Evolutionary conservation across 768 basidiomycete species (phyloP), one percentile per base, ranked within the genome.

Genomic region (Phanerochaete carnosa): DNA sequence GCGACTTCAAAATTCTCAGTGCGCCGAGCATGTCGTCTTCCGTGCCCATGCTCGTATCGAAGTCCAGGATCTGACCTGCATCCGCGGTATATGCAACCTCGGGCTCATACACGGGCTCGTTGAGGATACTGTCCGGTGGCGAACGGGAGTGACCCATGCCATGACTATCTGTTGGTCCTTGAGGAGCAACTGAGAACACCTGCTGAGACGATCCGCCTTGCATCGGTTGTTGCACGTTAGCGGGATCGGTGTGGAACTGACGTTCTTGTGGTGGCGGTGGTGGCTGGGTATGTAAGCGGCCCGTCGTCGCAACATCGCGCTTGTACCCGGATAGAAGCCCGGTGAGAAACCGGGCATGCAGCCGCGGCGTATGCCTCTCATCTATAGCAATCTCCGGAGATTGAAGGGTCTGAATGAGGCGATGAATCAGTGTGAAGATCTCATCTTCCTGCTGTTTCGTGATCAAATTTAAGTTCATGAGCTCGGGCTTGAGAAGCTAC

Each of bases 291-390:
- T 83, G 86, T 39, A 79, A 68, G 6, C 83, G 83, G 11, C 83
- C 83, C 25, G 78, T 76, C 16, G 85, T 79, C n/a, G 81, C 80
- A 19, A 87, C 85, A 64, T 89, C 88, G 54, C 81, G 82, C n/a
- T 86, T 83, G 69, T 90, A 84, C 58, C 82, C 82, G 30, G 84
- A 82, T 22, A 93, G 76, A 28, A 92, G 75, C n/a, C 86, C 79
- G 0, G 87, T 84, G 7, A 93, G 80, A 78, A 93, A 93, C 15
- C 89, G 84, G 13, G 91, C 88, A 66, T 92, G 91, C 33, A 92
- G 76, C 64, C 85, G 87, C 1, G 90, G 91, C 0, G 89, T 90
- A 68, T 93, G 91, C 15, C 87, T 82, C 65, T 90, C 89, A 66
- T 93, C 91, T 53, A 92, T 89, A 16, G 90, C 88, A 52, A 92